Evolutionary conservation across 257 asterid species (phyloP), one percentile per base, ranked within the genome.

Genomic region (Vinca minor): DNA sequence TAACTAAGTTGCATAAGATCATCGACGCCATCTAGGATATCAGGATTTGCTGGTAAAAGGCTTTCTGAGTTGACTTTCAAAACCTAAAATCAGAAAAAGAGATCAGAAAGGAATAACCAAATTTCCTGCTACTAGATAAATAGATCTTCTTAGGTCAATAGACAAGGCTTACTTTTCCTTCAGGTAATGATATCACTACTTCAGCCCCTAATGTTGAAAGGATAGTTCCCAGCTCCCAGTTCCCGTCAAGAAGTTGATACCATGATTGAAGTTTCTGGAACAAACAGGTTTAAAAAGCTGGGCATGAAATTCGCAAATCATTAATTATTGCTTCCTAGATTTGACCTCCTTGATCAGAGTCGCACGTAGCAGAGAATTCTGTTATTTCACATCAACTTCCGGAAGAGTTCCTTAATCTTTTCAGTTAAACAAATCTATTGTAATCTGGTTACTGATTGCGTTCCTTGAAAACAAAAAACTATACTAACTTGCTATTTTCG

Each of bases 1-100:
- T 89, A 93, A 80, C 96, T 89, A 68, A 93, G 86, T 72, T 89
- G 97, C 97, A 93, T 87, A 60, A 93, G 97, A 71, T 93, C 97
- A 83, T 85, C 97, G 25, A 93, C 97, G 21, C 96, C 97, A 75
- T 85, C 96, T 74, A 93, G 97, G 70, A 93, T 93, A 78, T 83
- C 97, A 59, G 99, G 99, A 87, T 93, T 93, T 56, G 97, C 94
- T 18, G 95, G 92, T 65, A 81, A 63, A 73, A 87, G 77, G 57
- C 77, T 69, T 67, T 85, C 96, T 46, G 85, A 70, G 64, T 76
- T 85, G 68, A 89, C 94, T 83, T 83, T 80, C 77, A 87, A 66
- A 65, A 89, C 96, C 98, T 92, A 74, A 39, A 48, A 71, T 62
- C 21, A 49, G 62, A 60, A 57, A 41, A 59, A 63, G 47, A 39